A percentile compares a stretch with the other conserved stretches of the same genome.
These are phyloP conservation scores for Sclerotinia subarctica DNA, from an alignment of 2,329 filamentous ascomycete species.

Conservation along the genomic window DNA sequence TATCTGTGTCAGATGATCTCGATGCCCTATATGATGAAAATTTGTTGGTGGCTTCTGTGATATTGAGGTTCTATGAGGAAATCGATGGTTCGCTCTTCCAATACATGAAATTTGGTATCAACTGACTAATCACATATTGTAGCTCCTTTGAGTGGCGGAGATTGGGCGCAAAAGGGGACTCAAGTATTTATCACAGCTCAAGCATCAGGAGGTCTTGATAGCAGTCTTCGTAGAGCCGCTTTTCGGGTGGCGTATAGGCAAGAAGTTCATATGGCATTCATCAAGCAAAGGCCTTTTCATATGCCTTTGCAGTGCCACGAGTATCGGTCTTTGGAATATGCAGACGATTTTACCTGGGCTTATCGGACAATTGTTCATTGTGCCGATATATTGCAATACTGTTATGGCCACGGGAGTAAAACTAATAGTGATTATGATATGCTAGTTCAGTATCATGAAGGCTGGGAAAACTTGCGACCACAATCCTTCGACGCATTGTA, in stretches of 20 bases:
- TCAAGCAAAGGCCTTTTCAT: constrained; percentile 41
- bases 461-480: constrained; percentile 26
- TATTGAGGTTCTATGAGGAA: constrained; percentile 43
- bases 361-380: constrained; percentile 29
- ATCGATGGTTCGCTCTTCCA: constrained; percentile 38
- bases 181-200: constrained; percentile 33
- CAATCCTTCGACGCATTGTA: constrained; percentile 30
- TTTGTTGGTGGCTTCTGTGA: constrained; percentile 41
- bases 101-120: background rate
- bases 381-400: constrained; percentile 31
- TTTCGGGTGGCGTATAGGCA: constrained; percentile 50
- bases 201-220: constrained; percentile 36
- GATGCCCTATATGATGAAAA: constrained; percentile 41
- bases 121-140: background rate
- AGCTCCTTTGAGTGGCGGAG: constrained; percentile 29
- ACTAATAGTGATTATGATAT: constrained; percentile 25
- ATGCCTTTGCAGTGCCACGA: constrained; percentile 40
- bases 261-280: constrained; percentile 47
- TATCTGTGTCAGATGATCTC: constrained; percentile 40
- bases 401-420: constrained; percentile 26
- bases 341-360: constrained; percentile 30
- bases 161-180: constrained; percentile 28
- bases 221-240: constrained; percentile 43
- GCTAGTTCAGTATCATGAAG: constrained; percentile 25
- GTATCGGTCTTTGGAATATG: constrained; percentile 28